Base-by-base conservation (phyloP, 176 grass and related monocot species). In the Carex pumila region DNA sequence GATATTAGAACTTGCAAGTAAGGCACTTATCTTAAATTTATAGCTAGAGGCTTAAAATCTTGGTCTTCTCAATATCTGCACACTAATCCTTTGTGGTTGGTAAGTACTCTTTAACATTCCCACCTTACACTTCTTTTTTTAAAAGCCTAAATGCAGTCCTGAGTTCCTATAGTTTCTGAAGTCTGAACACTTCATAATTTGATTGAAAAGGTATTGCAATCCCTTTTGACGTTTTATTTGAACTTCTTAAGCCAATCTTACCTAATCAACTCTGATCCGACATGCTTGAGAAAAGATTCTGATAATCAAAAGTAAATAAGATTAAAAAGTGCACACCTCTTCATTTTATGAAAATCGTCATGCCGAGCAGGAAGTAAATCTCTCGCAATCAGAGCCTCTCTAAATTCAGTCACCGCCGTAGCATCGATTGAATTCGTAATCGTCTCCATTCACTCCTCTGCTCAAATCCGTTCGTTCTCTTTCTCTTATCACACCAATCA, bases 261-360 rank as follows among this genome's bases (percentile, higher is more conserved):
- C 47, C 12, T 25, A 54, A 75, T 25, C 47, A 55, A 75, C 19
- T 75, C 45, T 75, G 21, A 29, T 53, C 43, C 2, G 1, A 31
- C 71, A 30, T 45, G n/a, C 43, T 52, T 54, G 12, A 53, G 8
- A 31, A 53, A 7, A 14, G 4, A 76, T 22, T 76, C 43, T 15
- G 10, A 76, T 54, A 14, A 76, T 52, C 22, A 76, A 39, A 76
- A 54, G 5, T 76, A 85, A 63, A 85, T 8, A 15, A 29, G 22
- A 63, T 45, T 17, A 74, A 45, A 73, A 14, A 10, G 41, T 17
- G 30, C 67, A 31, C 12, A 89, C 88, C 88, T 81, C 37, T 41
- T 86, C 84, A 89, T 77, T 63, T 84, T 83, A 73, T 86, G 17
- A 74, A 79, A 89, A 83, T 89, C 88, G 37, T 89, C 88, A 31